These are phyloP conservation scores for Trametes villosa DNA, from an alignment of 768 basidiomycete genomes.

Conservation along the genomic window DNA sequence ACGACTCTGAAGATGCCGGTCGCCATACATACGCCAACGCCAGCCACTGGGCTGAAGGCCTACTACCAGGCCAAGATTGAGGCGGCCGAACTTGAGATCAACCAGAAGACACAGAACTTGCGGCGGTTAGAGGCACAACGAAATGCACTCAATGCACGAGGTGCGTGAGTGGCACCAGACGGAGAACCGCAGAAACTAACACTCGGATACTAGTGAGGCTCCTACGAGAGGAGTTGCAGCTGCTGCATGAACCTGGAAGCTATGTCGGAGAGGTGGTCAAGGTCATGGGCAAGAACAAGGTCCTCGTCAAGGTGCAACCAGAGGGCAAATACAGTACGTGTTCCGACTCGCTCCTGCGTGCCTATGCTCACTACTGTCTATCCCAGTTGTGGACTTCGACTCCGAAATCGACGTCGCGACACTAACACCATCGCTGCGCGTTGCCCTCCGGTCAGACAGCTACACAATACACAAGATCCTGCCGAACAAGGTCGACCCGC, in stretches of 20 bases:
- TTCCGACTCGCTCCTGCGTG: not conserved
- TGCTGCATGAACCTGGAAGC: constrained; percentile 92
- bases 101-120: constrained; percentile 95
- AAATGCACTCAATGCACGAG: constrained; percentile 95
- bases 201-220: constrained; percentile 65
- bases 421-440: constrained; percentile 85
- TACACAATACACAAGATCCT: constrained; percentile 97
- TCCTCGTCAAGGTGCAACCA: constrained; percentile 96
- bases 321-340: constrained; percentile 98
- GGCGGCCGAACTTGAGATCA: constrained; percentile 88
- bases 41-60: constrained; percentile 74
- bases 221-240: constrained; percentile 88
- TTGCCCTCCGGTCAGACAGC: constrained; percentile 94
- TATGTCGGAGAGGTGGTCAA: constrained; percentile 99
- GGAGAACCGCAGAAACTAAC: not conserved
- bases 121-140: constrained; percentile 94
- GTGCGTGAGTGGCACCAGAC: constrained; percentile 44
- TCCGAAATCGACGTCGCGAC: constrained; percentile 78
- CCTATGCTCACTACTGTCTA: too few species aligned
- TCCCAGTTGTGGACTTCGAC: constrained; percentile 90
- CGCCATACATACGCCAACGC: constrained; percentile 38
- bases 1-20: constrained; percentile 44
- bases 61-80: constrained; percentile 98
- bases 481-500: constrained; percentile 96
- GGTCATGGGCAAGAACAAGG: constrained; percentile 99